Percentiles rank a stretch among this genome's conserved stretches.
Evolutionary conservation across 768 basidiomycete species (phyloP).

Genomic region (Candolleomyces efflorescens): DNA sequence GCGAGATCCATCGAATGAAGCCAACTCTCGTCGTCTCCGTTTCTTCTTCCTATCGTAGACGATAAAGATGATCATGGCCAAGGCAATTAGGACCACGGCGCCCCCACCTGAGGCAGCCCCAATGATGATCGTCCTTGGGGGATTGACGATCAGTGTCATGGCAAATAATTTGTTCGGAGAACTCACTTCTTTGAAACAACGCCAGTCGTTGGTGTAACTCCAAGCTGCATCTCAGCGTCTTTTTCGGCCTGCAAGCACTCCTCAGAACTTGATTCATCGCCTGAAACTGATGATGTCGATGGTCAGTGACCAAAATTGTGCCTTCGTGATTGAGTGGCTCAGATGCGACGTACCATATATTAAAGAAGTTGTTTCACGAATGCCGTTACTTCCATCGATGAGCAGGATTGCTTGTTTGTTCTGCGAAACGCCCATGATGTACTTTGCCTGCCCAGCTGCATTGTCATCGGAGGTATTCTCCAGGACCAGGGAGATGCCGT

Average conservation of each 20-base stretch:
- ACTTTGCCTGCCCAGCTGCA: slow-evolving; percentile 33
- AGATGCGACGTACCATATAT: slow-evolving; percentile 30
- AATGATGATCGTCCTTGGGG: slow-evolving; percentile 39
- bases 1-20: slow-evolving; percentile 2
- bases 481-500: slow-evolving; percentile 25
- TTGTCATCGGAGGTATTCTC: slow-evolving; percentile 22
- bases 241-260: neutral
- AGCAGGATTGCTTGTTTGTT: slow-evolving; percentile 39
- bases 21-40: neutral
- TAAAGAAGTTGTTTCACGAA: slow-evolving; percentile 38
- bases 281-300: neutral
- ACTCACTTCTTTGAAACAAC: neutral
- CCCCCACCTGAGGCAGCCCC: slow-evolving; percentile 40
- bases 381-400: slow-evolving; percentile 35
- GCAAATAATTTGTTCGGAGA: neutral
- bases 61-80: slow-evolving; percentile 42
- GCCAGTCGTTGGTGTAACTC: neutral
- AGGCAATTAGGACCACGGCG: slow-evolving; percentile 32
- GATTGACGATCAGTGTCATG: neutral
- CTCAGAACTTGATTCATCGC: neutral
- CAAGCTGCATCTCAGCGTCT: neutral
- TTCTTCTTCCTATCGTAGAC: slow-evolving; percentile 32
- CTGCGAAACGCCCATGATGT: slow-evolving; percentile 34
- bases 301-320: neutral
- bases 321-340: neutral